Base-by-base conservation (phyloP, 805 yeast genomes). In the Ogataea kodamae region DNA sequence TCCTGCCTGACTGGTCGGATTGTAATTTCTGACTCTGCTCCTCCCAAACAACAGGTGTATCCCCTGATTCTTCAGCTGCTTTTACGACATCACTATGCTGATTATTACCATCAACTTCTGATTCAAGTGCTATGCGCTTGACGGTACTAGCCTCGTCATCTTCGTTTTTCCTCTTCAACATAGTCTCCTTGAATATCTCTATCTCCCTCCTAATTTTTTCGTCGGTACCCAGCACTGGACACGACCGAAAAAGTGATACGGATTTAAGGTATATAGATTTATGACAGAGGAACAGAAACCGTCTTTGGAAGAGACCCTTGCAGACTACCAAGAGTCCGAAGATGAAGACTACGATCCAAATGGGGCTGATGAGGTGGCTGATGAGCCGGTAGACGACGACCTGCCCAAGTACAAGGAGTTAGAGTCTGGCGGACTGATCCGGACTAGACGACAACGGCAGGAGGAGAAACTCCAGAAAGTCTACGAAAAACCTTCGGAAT, bases 51-150 rank as follows among this genome's bases (percentile, higher is more conserved):
- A 16, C 9, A 6, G 25, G 13, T 7, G 23, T 19, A 2, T 67
- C 69, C 1, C 61, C 65, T 19, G 60, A 57, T 25, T 57, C 60
- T 29, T 64, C 73, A 26, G 67, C 65, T 32, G 8, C 9, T 16
- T 24, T 18, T 9, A 63, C 59, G 18, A 59, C 58, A 18, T 70
- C 75, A 28, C 68, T 72, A n/a, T n/a, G n/a, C n/a, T n/a, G n/a
- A n/a, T n/a, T n/a, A n/a, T n/a, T n/a, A n/a, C n/a, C n/a, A n/a
- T n/a, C n/a, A n/a, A n/a, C n/a, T 36, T 74, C 85, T 36, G 78
- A 73, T 44, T 80, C 85, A 45, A 81, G 66, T 2, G 89, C 89
- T 10, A 80, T 82, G 32, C 90, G 62, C 49, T 81, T 81, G 33
- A 66, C 76, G 18, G 71, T 65, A 35, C 72, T 75, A 39, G 68